Percentiles rank a stretch among this genome's conserved stretches.
Conservation (phyloP, 345 rosid genomes). For the Citrus maxima region DNA sequence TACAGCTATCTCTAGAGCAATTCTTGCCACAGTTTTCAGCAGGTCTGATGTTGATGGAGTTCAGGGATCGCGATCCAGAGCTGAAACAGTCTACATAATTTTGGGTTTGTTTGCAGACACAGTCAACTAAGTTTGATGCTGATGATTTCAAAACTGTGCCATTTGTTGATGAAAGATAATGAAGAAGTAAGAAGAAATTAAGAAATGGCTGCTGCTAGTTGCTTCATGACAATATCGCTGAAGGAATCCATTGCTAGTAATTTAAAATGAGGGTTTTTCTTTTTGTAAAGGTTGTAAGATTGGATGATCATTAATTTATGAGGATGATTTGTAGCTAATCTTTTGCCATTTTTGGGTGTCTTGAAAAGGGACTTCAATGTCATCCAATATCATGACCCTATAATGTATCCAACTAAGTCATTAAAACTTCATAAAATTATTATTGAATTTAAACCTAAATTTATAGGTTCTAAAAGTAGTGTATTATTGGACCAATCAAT, state of each 20-base stretch:
- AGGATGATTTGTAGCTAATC: not conserved
- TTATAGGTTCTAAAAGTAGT: too few relatives aligned
- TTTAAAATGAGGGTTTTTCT: not conserved
- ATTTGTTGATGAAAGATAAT: not conserved
- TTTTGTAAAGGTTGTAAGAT: not conserved
- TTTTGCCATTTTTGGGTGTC: not conserved
- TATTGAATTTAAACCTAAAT: too few relatives aligned
- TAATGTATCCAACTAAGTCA: too few relatives aligned
- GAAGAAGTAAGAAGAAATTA: not conserved
- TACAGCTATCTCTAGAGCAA: not conserved
- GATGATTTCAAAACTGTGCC: not conserved
- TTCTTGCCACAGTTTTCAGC: not conserved
- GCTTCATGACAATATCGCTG: not conserved
- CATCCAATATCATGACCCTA: not conserved
- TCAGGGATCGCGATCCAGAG: not conserved
- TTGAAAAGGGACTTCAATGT: not conserved
- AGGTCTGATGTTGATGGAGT: not conserved
- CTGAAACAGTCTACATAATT: not conserved
- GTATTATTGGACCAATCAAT: too few relatives aligned
- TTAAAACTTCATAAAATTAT: too few relatives aligned
- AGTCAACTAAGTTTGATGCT: not conserved
- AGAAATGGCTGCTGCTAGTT: not conserved
- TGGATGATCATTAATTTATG: not conserved
- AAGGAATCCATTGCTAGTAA: not conserved
- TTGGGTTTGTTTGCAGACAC: not conserved